Conservation (phyloP, 306 rosid species). For the Lithocarpus polystachyus region DNA sequence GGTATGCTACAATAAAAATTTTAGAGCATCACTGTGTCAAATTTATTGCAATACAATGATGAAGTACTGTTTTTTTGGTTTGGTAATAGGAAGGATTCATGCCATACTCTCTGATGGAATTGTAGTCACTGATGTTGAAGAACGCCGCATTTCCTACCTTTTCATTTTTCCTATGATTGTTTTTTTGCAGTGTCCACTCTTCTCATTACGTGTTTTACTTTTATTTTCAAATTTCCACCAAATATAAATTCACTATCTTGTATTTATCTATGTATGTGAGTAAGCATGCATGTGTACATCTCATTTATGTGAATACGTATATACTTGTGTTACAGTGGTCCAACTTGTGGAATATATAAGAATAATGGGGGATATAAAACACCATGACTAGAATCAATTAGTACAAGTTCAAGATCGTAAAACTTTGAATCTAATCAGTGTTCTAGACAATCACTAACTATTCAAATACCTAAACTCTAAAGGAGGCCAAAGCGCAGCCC, state of each 20-base stretch:
- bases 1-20: neutral
- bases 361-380: neutral
- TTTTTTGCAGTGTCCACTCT: neutral
- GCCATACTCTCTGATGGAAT: conserved; percentile 87
- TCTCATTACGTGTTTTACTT: neutral
- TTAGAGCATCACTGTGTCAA: neutral
- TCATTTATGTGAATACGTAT: neutral
- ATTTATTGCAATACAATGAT: neutral
- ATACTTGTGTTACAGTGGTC: neutral
- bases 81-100: conserved; percentile 96
- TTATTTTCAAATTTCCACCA: neutral
- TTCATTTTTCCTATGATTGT: neutral
- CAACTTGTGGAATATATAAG: neutral
- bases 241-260: neutral
- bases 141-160: conserved; percentile 32
- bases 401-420: neutral
- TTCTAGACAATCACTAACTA: neutral
- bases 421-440: neutral
- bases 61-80: conserved; percentile 16
- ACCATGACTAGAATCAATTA: neutral
- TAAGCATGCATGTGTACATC: neutral
- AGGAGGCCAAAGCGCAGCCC: neutral
- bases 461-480: neutral
- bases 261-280: neutral
- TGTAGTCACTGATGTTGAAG: conserved; percentile 83